Evolutionary conservation across 164 flowering plant genomes (phyloP).

Genomic region (Nelumbo lutea): DNA sequence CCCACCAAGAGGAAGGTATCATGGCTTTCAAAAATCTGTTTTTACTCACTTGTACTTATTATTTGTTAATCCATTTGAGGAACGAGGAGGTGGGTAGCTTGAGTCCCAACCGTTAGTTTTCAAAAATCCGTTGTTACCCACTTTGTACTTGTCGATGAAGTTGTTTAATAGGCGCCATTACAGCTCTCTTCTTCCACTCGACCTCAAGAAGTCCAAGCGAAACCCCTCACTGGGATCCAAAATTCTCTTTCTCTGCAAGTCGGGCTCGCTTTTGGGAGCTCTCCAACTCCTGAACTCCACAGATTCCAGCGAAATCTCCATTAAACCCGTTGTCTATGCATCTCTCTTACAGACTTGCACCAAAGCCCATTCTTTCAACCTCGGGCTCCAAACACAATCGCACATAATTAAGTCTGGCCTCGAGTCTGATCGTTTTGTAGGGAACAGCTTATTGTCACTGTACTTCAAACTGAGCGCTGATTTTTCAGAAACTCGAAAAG

Average conservation of each 20-base stretch:
- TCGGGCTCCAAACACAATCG: conserved; percentile 54
- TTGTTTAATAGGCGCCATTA: conserved; percentile 22
- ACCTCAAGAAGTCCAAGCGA: not conserved
- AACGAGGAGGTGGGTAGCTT: too few species aligned
- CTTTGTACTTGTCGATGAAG: conserved; percentile 18
- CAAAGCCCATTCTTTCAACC: conserved; percentile 30
- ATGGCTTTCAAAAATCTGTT: too few species aligned
- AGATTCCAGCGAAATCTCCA: conserved; percentile 5
- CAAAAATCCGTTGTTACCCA: conserved; percentile 4
- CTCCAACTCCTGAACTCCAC: conserved; percentile 33
- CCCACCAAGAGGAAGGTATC: too few species aligned
- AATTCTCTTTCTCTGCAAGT: conserved; percentile 38
- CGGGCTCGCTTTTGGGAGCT: conserved; percentile 35
- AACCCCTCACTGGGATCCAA: conserved; percentile 17
- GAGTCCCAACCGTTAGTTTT: too few species aligned
- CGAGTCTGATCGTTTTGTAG: conserved; percentile 46
- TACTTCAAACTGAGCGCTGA: conserved; percentile 45
- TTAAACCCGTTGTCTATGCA: conserved; percentile 44
- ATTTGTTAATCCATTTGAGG: too few species aligned
- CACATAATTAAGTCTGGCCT: conserved; percentile 54
- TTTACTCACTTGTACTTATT: too few species aligned
- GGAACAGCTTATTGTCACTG: conserved; percentile 50
- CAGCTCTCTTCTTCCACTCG: conserved; percentile 14
- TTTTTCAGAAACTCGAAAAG: conserved; percentile 31
- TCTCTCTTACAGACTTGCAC: conserved; percentile 51